Base-by-base conservation (phyloP, 2,329 filamentous ascomycete species). In the Hymenoscyphus infarciens region DNA sequence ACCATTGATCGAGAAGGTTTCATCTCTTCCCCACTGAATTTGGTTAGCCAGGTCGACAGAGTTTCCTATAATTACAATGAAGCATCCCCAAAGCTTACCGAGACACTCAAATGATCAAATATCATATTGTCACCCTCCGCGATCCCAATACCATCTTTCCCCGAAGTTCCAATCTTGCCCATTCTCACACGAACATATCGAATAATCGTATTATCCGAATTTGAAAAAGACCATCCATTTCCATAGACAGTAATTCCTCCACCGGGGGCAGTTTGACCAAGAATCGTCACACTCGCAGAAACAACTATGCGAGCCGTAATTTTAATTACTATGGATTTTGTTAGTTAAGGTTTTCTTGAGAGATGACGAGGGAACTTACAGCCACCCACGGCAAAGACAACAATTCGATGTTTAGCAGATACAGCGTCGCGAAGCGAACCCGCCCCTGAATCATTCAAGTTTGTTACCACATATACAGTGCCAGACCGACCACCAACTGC, bases 111-210 rank as follows among this genome's bases (percentile, higher is more conserved):
- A 64, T 85, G 83, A 69, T 84, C 82, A 66, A 85, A 82, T 55
- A 85, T 84, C 75, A 85, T 82, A 65, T 79, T 81, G 35, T 73
- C 72, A 7, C 81, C 81, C 8, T 81, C 77, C 5, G 81, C 82
- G 61, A 85, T 83, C 19, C 77, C 79, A 52, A 83, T 76, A 1
- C 76, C 82, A 63, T 83, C 81, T 68, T 85, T 85, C 7, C 81
- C 81, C 2, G 77, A 60, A 19, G 74, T 74, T 4, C 81, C 81
- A 6, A 75, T 73, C 57, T 77, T 80, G 38, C 82, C 82, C 80
- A 83, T 83, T 29, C 81, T 79, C 60, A 85, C 79, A 19, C 81
- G 77, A 22, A 84, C 77, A 69, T 84, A 83, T n/a, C 82, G 78
- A 35, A 83, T 78, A 63, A 85, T 83, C 31, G 79, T 75, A 52